Conservation (phyloP, 768 basidiomycete genomes). For the Tricholoma bakamatsutake region DNA sequence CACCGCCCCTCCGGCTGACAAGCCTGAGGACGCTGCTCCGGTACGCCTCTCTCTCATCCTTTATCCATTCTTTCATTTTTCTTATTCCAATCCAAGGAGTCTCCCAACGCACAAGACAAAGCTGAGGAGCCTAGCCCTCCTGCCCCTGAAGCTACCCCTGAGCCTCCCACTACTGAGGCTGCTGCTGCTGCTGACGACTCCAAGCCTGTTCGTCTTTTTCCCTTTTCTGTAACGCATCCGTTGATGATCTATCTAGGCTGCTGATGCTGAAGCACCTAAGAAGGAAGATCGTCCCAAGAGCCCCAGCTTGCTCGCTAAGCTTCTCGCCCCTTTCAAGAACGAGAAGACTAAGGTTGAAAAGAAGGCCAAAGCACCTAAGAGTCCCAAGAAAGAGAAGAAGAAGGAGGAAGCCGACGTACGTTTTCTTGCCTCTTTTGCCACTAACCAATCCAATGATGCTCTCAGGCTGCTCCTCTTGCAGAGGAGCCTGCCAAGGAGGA, state of each 20-base stretch:
- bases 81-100: constrained; percentile 12
- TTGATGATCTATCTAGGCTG: constrained; percentile 23
- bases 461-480: constrained; percentile 32
- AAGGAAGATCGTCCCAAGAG: constrained; percentile 82
- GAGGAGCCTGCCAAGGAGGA: constrained; percentile 36
- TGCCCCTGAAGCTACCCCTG: constrained; percentile 14
- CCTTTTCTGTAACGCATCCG: too few relatives aligned
- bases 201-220: constrained; percentile 31
- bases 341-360: constrained; percentile 58
- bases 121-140: constrained; percentile 17
- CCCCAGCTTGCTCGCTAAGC: constrained; percentile 67
- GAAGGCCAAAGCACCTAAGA: constrained; percentile 64
- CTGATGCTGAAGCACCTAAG: constrained; percentile 47
- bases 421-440: constrained; percentile 2
- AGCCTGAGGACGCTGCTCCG: constrained; percentile 24
- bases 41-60: constrained; percentile 9
- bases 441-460: neutral
- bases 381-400: constrained; percentile 80
- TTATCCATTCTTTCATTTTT: neutral
- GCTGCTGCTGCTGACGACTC: constrained; percentile 24
- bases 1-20: constrained; percentile 46
- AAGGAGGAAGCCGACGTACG: constrained; percentile 62
- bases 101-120: constrained; percentile 39
- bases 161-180: constrained; percentile 16
- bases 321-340: constrained; percentile 75